phyloP scores from a whole-genome alignment of 2,329 filamentous ascomycete species.

The Botrytis byssoidea region DNA sequence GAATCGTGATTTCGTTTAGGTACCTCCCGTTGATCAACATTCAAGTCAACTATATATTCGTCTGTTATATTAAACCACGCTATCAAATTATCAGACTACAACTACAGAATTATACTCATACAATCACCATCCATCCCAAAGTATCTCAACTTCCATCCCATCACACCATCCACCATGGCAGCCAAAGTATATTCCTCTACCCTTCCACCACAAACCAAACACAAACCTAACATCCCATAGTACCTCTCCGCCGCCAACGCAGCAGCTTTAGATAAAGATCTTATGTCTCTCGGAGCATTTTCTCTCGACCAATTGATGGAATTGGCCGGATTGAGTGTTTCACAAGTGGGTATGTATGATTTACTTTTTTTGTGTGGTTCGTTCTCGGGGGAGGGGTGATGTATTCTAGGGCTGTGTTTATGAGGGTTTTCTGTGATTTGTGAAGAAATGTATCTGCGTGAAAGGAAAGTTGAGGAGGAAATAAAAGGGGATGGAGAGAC shows the following conservation, averaged over 20 bases:
- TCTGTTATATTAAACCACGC: neutral
- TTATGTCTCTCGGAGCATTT: conserved; percentile 87
- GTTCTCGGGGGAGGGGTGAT: neutral
- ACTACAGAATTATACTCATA: neutral
- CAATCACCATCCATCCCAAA: neutral
- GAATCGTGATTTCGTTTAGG: too few species aligned
- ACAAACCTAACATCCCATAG: conserved; percentile 44
- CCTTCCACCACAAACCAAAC: too few species aligned
- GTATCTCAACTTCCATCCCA: neutral
- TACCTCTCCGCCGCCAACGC: conserved; percentile 86
- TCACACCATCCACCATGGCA: conserved; percentile 1
- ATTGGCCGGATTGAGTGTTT: conserved; percentile 86
- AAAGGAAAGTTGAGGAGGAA: accelerated
- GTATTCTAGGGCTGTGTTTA: neutral
- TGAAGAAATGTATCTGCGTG: neutral
- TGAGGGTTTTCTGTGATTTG: neutral
- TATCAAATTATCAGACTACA: neutral
- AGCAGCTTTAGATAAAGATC: conserved; percentile 83
- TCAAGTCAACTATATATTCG: neutral
- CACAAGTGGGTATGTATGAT: conserved; percentile 69
- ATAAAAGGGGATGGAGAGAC: too few species aligned
- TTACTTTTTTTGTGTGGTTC: neutral
- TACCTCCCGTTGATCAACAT: too few species aligned
- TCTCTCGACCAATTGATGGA: conserved; percentile 98
- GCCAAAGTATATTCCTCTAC: neutral